phyloP scores from a whole-genome alignment of 2,329 filamentous ascomycete genomes.

The Ilyonectria destructans region DNA sequence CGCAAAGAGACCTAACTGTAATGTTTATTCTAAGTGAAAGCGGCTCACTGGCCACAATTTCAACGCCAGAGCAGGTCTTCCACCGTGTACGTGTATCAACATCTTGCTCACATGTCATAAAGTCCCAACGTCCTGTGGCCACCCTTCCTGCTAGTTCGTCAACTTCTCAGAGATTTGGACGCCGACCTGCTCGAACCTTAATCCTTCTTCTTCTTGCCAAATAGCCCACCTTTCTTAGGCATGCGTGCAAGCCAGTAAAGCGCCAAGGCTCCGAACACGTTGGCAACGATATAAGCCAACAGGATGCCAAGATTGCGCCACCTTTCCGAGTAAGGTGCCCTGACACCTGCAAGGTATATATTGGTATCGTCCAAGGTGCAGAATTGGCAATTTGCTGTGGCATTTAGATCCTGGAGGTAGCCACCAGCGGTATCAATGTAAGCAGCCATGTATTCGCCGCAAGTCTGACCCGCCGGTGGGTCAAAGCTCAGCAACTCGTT shows the following conservation, averaged over 20 bases:
- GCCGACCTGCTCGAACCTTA: not conserved
- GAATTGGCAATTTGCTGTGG: slow-evolving; percentile 71
- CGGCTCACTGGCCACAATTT: not conserved
- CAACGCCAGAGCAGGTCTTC: not conserved
- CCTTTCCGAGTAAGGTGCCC: slow-evolving; percentile 69
- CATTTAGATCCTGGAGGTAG: slow-evolving; percentile 67
- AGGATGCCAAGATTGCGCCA: slow-evolving; percentile 81
- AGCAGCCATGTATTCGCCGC: slow-evolving; percentile 69
- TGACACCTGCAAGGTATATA: slow-evolving; percentile 63
- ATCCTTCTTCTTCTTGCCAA: slow-evolving; percentile 37
- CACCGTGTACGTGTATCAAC: not conserved
- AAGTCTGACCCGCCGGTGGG: slow-evolving; percentile 72
- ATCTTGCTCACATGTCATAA: not conserved
- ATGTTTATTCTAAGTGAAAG: not conserved
- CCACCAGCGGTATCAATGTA: slow-evolving; percentile 69
- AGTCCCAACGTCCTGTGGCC: not conserved
- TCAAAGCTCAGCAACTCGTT: slow-evolving; percentile 80
- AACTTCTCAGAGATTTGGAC: not conserved
- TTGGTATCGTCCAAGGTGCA: slow-evolving; percentile 70
- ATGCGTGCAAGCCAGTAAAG: slow-evolving; percentile 71
- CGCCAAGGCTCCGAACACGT: slow-evolving; percentile 67
- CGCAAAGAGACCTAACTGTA: not conserved
- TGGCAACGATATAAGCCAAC: slow-evolving; percentile 74
- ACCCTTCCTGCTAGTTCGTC: not conserved
- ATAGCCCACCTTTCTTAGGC: slow-evolving; percentile 59